Conservation (phyloP, 805 yeast genomes). For the Zygotorulaspora chibaensis region DNA sequence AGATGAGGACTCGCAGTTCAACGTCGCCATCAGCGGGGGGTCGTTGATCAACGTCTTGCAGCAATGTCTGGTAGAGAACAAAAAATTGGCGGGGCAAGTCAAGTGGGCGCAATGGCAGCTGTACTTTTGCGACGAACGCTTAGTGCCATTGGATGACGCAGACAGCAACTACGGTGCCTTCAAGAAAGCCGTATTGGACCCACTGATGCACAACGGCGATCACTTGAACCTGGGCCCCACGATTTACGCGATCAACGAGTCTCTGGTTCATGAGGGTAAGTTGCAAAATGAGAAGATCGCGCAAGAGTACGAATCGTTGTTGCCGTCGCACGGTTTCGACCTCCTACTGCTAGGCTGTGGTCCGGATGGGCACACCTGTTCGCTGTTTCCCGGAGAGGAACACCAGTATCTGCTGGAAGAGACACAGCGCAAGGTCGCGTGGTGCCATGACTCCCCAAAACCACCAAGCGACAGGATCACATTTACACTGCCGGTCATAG, state of each 20-base stretch:
- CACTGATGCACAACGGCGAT: conserved; percentile 41
- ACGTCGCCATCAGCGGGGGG: conserved; percentile 87
- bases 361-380: conserved; percentile 95
- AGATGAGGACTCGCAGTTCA: conserved; percentile 43
- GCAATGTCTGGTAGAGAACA: conserved; percentile 60
- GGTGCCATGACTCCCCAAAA: conserved; percentile 81
- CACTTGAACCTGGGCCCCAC: conserved; percentile 46
- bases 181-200: conserved; percentile 54
- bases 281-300: conserved; percentile 55
- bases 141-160: conserved; percentile 74
- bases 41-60: conserved; percentile 69
- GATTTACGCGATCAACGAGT: conserved; percentile 61
- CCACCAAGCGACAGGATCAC: conserved; percentile 93
- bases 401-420: conserved; percentile 59
- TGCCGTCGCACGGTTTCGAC: conserved; percentile 52
- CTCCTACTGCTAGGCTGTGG: conserved; percentile 83
- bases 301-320: conserved; percentile 50
- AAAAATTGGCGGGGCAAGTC: conserved; percentile 40
- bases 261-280: conserved; percentile 52
- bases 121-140: conserved; percentile 85
- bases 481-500: conserved; percentile 73
- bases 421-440: conserved; percentile 48
- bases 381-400: conserved; percentile 69
- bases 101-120: conserved; percentile 76
- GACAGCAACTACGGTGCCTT: conserved; percentile 87